Evolutionary conservation across 2,329 filamentous ascomycete species (phyloP).

Genomic region (Fusarium nygamai): DNA sequence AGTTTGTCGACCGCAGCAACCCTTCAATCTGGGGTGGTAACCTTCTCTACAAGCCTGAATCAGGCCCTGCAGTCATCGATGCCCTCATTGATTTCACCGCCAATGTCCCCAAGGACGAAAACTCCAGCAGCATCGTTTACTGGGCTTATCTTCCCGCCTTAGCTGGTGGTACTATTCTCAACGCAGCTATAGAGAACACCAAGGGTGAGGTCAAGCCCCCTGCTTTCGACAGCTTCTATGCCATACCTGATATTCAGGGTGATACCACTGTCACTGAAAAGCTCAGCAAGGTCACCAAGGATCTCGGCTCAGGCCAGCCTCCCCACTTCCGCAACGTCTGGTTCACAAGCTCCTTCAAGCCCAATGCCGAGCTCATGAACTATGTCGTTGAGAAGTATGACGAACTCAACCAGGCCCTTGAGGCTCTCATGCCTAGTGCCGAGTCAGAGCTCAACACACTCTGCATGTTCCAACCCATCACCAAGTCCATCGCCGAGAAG

Average conservation of each 20-base stretch:
- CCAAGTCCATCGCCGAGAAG: slow-evolving; percentile 45
- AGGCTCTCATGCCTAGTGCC: slow-evolving; percentile 37
- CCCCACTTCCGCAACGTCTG: slow-evolving; percentile 47
- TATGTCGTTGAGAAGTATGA: slow-evolving; percentile 48
- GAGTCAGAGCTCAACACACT: slow-evolving; percentile 44
- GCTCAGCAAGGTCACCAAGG: slow-evolving; percentile 45
- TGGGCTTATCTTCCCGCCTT: slow-evolving; percentile 47
- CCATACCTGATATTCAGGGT: slow-evolving; percentile 33
- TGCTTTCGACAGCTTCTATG: slow-evolving; percentile 46
- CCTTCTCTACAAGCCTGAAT: slow-evolving; percentile 38
- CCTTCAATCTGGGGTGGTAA: slow-evolving; percentile 48
- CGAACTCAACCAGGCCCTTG: slow-evolving; percentile 41
- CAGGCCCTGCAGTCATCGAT: slow-evolving; percentile 39
- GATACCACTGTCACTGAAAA: slow-evolving; percentile 43
- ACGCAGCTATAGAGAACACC: slow-evolving; percentile 47
- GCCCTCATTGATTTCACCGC: slow-evolving; percentile 48
- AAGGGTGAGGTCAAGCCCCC: slow-evolving; percentile 39
- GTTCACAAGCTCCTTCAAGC: slow-evolving; percentile 51
- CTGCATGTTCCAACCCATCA: slow-evolving; percentile 48
- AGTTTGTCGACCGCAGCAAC: slow-evolving; percentile 38
- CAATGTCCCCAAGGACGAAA: slow-evolving; percentile 46
- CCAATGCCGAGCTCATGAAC: slow-evolving; percentile 48
- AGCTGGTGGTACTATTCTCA: slow-evolving; percentile 45
- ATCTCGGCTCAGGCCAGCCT: slow-evolving; percentile 45
- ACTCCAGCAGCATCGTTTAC: slow-evolving; percentile 47